Percentiles rank a stretch among this genome's conserved stretches.
phyloP scores from a whole-genome alignment of 371 early-diverging fungal genomes.

The Mucor plumbeus region DNA sequence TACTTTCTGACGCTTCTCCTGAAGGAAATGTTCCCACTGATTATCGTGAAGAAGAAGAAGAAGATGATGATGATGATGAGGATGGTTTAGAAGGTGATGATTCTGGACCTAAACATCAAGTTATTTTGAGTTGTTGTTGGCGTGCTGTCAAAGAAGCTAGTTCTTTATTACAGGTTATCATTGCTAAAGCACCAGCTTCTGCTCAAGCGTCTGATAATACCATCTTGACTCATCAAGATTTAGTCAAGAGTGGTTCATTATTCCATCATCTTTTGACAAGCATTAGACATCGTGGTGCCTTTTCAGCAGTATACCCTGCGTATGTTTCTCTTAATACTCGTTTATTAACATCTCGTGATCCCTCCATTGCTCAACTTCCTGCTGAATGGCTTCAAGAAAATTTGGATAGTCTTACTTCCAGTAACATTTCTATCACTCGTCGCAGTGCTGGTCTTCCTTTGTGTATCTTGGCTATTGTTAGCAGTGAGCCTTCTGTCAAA shows the following conservation, averaged over 20 bases:
- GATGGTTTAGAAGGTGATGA: constrained; percentile 39
- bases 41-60: constrained; percentile 70
- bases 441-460: constrained; percentile 92
- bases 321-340: constrained; percentile 75
- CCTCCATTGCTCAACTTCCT: constrained; percentile 57
- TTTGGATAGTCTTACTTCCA: constrained; percentile 57
- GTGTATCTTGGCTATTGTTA: constrained; percentile 85
- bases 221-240: constrained; percentile 36
- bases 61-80: constrained; percentile 37
- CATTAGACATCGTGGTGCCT: constrained; percentile 93
- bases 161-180: constrained; percentile 47
- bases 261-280: constrained; percentile 67
- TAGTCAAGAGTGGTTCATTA: constrained; percentile 62
- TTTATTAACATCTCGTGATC: constrained; percentile 61
- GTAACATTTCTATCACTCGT: constrained; percentile 87
- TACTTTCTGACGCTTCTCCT: constrained; percentile 79
- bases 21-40: constrained; percentile 84
- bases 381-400: constrained; percentile 66
- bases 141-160: constrained; percentile 89
- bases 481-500: constrained; percentile 70
- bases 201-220: constrained; percentile 7
- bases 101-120: constrained; percentile 76
- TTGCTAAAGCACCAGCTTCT: constrained; percentile 41
- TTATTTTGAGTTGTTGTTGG: constrained; percentile 91
- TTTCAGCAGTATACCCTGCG: constrained; percentile 84